Percentiles rank a stretch among this genome's conserved stretches.
phyloP scores from a whole-genome alignment of 2,329 filamentous ascomycete species.

The Neonectria punicea region DNA sequence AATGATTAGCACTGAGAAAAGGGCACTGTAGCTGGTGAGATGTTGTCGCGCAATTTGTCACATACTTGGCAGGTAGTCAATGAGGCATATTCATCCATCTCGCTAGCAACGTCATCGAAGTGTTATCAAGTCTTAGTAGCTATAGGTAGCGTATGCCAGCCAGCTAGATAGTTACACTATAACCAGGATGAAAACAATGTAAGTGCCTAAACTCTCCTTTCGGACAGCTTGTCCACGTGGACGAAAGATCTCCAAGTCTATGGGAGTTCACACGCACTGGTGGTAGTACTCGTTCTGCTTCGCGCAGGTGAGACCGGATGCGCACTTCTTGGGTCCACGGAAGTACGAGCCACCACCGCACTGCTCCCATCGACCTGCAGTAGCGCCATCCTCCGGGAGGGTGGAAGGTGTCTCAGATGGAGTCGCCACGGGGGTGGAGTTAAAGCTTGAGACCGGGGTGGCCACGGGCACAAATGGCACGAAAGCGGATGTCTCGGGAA shows the following conservation, averaged over 20 bases:
- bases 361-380: conserved; percentile 39
- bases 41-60: no score
- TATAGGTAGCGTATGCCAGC: not conserved
- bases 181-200: not conserved
- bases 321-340: conserved; percentile 54
- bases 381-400: not conserved
- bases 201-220: not conserved
- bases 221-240: not conserved
- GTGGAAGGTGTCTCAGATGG: not conserved
- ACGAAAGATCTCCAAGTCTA: not conserved
- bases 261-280: conserved; percentile 44
- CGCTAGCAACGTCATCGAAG: no score
- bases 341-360: conserved; percentile 52
- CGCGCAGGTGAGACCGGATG: conserved; percentile 52
- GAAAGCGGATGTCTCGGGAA: not conserved
- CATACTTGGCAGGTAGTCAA: no score
- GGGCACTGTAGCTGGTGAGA: no score
- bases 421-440: not conserved
- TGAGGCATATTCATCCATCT: no score
- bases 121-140: not conserved
- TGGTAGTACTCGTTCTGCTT: conserved; percentile 51
- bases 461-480: not conserved
- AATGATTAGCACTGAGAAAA: no score
- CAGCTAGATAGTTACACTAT: not conserved
- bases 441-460: not conserved